Evolutionary conservation across 805 yeast species (phyloP).

Genomic region (Saturnispora kantuleensis): DNA sequence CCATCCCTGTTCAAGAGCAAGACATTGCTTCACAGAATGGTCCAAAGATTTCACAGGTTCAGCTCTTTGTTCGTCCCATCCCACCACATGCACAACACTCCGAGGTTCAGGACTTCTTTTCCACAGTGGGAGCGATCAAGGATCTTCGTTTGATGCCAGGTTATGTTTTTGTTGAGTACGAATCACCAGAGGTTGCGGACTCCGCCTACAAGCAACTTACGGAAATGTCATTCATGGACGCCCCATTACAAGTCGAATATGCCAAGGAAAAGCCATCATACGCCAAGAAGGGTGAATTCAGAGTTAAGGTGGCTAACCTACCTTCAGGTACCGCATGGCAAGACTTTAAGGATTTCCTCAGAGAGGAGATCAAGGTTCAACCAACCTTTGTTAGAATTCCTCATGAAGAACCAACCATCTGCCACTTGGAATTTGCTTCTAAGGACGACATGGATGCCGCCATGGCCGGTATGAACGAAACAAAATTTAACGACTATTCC

Average conservation of each 20-base stretch:
- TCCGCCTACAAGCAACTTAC: slow-evolving; percentile 39
- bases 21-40: background rate
- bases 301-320: slow-evolving; percentile 59
- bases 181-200: slow-evolving; percentile 45
- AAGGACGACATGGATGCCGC: slow-evolving; percentile 73
- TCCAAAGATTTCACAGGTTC: slow-evolving; percentile 25
- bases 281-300: slow-evolving; percentile 61
- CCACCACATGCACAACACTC: slow-evolving; percentile 30
- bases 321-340: slow-evolving; percentile 81
- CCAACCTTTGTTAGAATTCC: slow-evolving; percentile 54
- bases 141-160: slow-evolving; percentile 72
- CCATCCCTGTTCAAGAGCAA: background rate
- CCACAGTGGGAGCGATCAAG: slow-evolving; percentile 54
- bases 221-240: slow-evolving; percentile 40
- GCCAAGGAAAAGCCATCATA: slow-evolving; percentile 42
- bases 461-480: slow-evolving; percentile 59
- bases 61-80: slow-evolving; percentile 31
- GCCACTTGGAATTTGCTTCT: slow-evolving; percentile 46
- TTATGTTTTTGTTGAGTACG: slow-evolving; percentile 83
- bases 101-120: slow-evolving; percentile 60
- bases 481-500: slow-evolving; percentile 54
- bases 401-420: slow-evolving; percentile 34
- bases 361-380: slow-evolving; percentile 57
- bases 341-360: slow-evolving; percentile 81
- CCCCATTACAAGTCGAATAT: slow-evolving; percentile 40